Evolutionary conservation across 106 monocot genomes (phyloP).

Genomic region (Dioscorea dumetorum): DNA sequence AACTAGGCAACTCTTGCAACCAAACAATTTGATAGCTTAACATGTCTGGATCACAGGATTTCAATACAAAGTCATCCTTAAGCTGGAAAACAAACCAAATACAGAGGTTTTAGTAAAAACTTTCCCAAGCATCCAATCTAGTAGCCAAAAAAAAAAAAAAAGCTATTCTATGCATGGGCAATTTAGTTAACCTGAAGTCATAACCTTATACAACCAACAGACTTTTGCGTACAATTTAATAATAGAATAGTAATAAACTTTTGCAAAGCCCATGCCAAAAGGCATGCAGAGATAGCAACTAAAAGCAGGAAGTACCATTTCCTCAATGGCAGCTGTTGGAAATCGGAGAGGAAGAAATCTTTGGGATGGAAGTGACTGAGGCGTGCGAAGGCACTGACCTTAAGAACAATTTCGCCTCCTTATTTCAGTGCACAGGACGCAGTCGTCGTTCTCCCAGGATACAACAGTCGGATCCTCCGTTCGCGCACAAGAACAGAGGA

Average conservation of each 20-base stretch:
- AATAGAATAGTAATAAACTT: too few species aligned
- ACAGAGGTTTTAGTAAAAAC: background rate
- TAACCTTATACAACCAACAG: background rate
- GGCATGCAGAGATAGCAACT: slow-evolving; percentile 9
- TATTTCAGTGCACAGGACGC: too few species aligned
- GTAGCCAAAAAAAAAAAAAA: background rate
- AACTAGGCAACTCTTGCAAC: slow-evolving; percentile 46
- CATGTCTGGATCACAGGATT: slow-evolving; percentile 13
- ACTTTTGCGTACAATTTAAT: too few species aligned
- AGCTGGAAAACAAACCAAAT: slow-evolving; percentile 11
- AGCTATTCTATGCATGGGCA: background rate
- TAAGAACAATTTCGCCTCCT: too few species aligned
- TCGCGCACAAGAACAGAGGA: too few species aligned
- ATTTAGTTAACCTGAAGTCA: too few species aligned
- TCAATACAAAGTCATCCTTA: background rate
- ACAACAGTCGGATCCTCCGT: too few species aligned
- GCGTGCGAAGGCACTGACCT: too few species aligned
- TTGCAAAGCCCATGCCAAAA: background rate
- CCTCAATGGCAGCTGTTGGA: slow-evolving; percentile 46
- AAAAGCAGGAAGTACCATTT: slow-evolving; percentile 57
- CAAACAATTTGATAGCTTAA: slow-evolving; percentile 39
- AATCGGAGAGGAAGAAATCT: too few species aligned
- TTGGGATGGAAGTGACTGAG: too few species aligned
- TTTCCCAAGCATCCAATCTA: too few species aligned
- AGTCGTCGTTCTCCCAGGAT: too few species aligned